Base-by-base conservation (phyloP, 768 basidiomycete genomes). In the Trametes cingulata region DNA sequence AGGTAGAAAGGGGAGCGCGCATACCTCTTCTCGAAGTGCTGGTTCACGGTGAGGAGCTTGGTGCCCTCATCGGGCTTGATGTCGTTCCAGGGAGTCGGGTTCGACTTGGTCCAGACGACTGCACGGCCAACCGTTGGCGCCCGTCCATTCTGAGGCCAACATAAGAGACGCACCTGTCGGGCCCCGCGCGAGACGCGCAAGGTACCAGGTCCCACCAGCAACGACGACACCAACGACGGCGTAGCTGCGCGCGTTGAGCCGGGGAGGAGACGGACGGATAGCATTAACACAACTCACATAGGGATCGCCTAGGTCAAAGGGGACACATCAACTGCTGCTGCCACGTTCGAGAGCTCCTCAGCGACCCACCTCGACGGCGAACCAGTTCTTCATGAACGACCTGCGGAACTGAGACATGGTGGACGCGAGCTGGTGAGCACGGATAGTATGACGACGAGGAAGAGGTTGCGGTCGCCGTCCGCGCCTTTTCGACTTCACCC, bases 11-110 rank as follows among this genome's bases (percentile, higher is more conserved):
- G 43, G 40, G 39, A 10, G 47, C 1, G 50, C 58, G 29, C 85
- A 56, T 47, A 88, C 91, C 80, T 84, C 78, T 85, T 88, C 8
- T 87, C 81, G 66, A 93, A 91, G 66, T 84, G 87, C 71, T 88
- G 85, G 76, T 87, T 85, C 39, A 90, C 82, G 43, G 80, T 72
- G 70, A 85, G 67, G 60, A 93, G 43, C 76, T 93, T 93, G 53
- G 82, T 90, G 64, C 83, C 83, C 74, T 94, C 85, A 68, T 87
- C 80, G 39, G 81, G 85, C 71, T 90, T 80, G 71, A 94, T 82
- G 57, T 83, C 80, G 75, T 91, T 91, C 90, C 91, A 95, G n/a
- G 93, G 93, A 20, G 86, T 86, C 36, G 92, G 92, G 80, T 95
- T 95, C 72, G 69, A 72, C 72, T 76, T 82, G 67, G 85, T 80